phyloP scores from a whole-genome alignment of 2,329 filamentous ascomycete genomes.

The Uncinocarpus reesii region DNA sequence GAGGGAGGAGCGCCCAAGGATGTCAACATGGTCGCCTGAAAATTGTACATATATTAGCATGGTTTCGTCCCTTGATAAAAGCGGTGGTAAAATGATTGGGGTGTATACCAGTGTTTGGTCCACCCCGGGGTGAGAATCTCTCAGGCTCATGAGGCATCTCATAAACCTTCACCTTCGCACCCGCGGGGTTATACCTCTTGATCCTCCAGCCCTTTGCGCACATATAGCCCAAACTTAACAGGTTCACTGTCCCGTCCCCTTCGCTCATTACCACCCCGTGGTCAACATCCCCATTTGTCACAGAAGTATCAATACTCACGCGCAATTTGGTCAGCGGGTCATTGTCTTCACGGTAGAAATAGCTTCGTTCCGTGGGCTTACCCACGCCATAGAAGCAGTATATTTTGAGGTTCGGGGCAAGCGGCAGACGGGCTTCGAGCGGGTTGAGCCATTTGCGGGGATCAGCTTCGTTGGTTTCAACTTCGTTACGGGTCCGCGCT shows the following conservation, averaged over 20 bases:
- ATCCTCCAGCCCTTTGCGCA: slow-evolving; percentile 91
- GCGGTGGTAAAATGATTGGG: too few relatives aligned
- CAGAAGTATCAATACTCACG: slow-evolving; percentile 45
- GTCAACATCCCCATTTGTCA: slow-evolving; percentile 47
- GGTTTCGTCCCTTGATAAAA: too few relatives aligned
- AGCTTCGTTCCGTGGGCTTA: slow-evolving; percentile 83
- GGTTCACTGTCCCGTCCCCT: slow-evolving; percentile 87
- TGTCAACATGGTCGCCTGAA: slow-evolving; percentile 89
- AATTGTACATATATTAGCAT: slow-evolving; percentile 1
- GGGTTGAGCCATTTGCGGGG: slow-evolving; percentile 89
- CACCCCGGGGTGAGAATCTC: slow-evolving; percentile 70
- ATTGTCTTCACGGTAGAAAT: slow-evolving; percentile 72
- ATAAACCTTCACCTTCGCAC: slow-evolving; percentile 67
- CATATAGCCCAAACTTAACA: slow-evolving; percentile 93
- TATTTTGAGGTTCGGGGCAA: slow-evolving; percentile 82
- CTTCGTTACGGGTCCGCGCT: slow-evolving; percentile 66
- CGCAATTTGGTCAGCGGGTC: slow-evolving; percentile 50
- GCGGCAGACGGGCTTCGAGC: slow-evolving; percentile 76
- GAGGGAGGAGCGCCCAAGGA: slow-evolving; percentile 73
- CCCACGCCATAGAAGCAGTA: slow-evolving; percentile 96
- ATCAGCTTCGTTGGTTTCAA: slow-evolving; percentile 70
- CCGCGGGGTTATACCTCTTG: slow-evolving; percentile 84
- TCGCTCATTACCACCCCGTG: slow-evolving; percentile 93
- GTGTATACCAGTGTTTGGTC: slow-evolving; percentile 50
- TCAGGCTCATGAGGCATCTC: slow-evolving; percentile 98